These are phyloP conservation scores for Stylosanthes scabra DNA, from an alignment of 331 rosid genomes.

Conservation along the genomic window DNA sequence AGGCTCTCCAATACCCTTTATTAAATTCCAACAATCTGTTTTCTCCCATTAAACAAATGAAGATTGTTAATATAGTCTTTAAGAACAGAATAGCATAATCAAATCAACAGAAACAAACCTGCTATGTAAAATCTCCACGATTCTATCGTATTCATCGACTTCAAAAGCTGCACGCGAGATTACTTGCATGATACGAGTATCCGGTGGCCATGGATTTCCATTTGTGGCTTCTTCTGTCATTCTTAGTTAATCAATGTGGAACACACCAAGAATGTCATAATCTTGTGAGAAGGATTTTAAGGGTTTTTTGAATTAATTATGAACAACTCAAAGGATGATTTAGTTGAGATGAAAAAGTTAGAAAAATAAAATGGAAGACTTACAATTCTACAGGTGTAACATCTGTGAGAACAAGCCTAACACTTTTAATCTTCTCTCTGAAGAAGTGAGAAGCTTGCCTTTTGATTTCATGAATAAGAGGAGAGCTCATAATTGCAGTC, in stretches of 20 bases:
- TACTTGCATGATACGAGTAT: slow-evolving; percentile 48
- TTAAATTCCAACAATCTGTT: slow-evolving; percentile 66
- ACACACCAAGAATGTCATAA: not conserved
- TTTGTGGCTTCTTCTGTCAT: slow-evolving; percentile 83
- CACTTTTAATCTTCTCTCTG: slow-evolving; percentile 66
- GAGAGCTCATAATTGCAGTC: slow-evolving; percentile 49
- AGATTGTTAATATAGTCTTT: not conserved
- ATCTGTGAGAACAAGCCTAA: slow-evolving; percentile 71
- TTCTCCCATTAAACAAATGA: slow-evolving; percentile 26
- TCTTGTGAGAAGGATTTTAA: slow-evolving; percentile 9
- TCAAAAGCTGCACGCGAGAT: slow-evolving; percentile 77
- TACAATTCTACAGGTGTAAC: slow-evolving; percentile 75
- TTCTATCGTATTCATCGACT: slow-evolving; percentile 76
- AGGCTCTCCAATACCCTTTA: slow-evolving; percentile 62
- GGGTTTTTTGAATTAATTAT: not conserved
- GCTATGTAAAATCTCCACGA: slow-evolving; percentile 64
- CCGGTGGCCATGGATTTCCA: slow-evolving; percentile 73
- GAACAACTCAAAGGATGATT: not conserved
- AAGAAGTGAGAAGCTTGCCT: slow-evolving; percentile 72
- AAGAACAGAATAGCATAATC: not conserved
- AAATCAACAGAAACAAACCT: slow-evolving; percentile 48
- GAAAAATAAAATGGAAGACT: slow-evolving; percentile 28
- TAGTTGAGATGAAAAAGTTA: not conserved
- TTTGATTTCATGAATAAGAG: slow-evolving; percentile 67
- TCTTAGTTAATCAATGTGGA: slow-evolving; percentile 31